Base-by-base conservation (phyloP, 352 stramenopile genomes). In the Peronosclerospora sorghi region DNA sequence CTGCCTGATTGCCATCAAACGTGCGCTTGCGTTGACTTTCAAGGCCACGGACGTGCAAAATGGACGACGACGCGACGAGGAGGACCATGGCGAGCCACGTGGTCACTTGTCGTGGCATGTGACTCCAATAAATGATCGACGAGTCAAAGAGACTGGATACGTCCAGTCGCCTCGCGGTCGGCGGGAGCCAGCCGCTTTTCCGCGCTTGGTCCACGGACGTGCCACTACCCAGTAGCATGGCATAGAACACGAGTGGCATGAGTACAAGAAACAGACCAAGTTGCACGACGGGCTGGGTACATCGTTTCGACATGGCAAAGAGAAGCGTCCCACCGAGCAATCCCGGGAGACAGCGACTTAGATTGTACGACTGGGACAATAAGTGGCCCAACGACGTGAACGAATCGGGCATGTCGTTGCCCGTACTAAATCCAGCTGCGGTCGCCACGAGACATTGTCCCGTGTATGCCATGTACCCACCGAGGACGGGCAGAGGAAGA, bases 381-480 rank as follows among this genome's bases (percentile, higher is more conserved):
- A 96, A 55, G 45, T 75, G 64, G 26, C 65, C 38, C 52, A 91
- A 84, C 54, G 86, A 89, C 34, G 57, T 40, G 15, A 93, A n/a
- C n/a, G n/a, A 62, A 34, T 83, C 69, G 51, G 94, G 93, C 52
- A 97, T 86, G 19, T 85, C 67, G 20, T 84, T 64, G 0, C 72
- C 82, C 20, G 94, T 96, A 58, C 83, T 94, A 5, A 97, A 56
- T 9, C 81, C 86, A 18, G 96, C 65, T 1, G 88, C 92, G 0
- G 89, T 89, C 54, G 95, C 84, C 0, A 96, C 14, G 57, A 86
- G 96, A 55, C 98, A 98, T 35, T 96, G 94, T 13, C 96, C 95
- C 48, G 97, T 97, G 59, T 94, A 97, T 3, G 94, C 95, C 18
- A 99, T 59, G 65, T 99, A 98, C 18, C 96, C 96, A n/a, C 92